phyloP scores from a whole-genome alignment of 2,329 filamentous ascomycete species.

The Clonostachys solani region DNA sequence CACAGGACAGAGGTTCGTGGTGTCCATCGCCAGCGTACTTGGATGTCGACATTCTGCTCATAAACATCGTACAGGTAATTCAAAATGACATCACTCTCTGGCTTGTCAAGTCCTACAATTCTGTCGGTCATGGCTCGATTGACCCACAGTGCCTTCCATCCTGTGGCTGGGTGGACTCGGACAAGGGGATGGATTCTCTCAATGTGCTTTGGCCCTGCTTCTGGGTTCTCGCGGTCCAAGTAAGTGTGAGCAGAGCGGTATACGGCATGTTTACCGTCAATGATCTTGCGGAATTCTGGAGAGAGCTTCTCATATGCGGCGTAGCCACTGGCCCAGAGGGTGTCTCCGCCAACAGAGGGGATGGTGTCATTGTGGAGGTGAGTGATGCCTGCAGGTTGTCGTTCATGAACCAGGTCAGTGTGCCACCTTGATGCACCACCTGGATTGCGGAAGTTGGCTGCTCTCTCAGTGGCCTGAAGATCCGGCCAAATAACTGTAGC shows the following conservation, averaged over 20 bases:
- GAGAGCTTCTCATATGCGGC: conserved; percentile 75
- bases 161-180: conserved; percentile 70
- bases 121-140: conserved; percentile 65
- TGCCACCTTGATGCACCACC: conserved; percentile 68
- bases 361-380: conserved; percentile 68
- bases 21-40: conserved; percentile 69
- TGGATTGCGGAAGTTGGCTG: conserved; percentile 60
- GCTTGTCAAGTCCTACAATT: conserved; percentile 66
- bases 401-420: conserved; percentile 66
- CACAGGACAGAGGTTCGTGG: conserved; percentile 62
- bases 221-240: conserved; percentile 57
- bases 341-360: conserved; percentile 66
- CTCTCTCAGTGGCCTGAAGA: conserved; percentile 55
- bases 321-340: conserved; percentile 68
- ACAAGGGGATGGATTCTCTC: conserved; percentile 70
- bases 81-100: conserved; percentile 64
- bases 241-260: conserved; percentile 71
- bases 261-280: conserved; percentile 72
- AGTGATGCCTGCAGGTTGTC: conserved; percentile 66
- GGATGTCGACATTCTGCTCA: conserved; percentile 67
- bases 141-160: conserved; percentile 71
- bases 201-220: conserved; percentile 59
- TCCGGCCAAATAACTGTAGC: conserved; percentile 69
- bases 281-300: conserved; percentile 67
- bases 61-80: conserved; percentile 65